Percentiles rank a stretch among this genome's conserved stretches.
Evolutionary conservation across 139 green algal genomes (phyloP).

Genomic region (Tetradesmus obliquus): DNA sequence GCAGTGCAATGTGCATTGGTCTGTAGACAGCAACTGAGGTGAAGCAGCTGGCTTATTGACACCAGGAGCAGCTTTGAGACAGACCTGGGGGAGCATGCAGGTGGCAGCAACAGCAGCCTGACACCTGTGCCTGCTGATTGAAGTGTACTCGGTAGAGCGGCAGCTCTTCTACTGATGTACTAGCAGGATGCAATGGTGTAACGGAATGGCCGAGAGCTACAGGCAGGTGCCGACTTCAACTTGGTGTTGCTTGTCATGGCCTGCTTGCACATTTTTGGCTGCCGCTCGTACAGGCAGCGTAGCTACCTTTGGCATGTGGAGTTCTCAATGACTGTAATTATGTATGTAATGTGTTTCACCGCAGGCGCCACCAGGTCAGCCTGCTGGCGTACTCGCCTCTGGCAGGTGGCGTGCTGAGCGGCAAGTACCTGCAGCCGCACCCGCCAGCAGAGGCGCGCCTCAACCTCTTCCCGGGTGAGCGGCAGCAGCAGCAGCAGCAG

Average conservation of each 20-base stretch:
- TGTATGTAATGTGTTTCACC: neutral
- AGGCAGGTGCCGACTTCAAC: neutral
- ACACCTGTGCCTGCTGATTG: too few species aligned
- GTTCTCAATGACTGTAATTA: neutral
- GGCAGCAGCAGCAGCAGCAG: too few species aligned
- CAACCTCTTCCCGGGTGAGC: constrained; percentile 78
- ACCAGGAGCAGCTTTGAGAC: constrained; percentile 90
- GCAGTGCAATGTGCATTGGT: too few species aligned
- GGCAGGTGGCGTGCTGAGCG: constrained; percentile 36
- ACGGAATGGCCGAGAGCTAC: too few species aligned
- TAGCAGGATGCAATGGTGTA: too few species aligned
- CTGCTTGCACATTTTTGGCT: neutral
- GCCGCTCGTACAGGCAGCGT: neutral
- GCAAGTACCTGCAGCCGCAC: constrained; percentile 48
- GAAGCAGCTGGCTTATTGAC: too few species aligned
- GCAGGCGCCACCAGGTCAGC: constrained; percentile 77
- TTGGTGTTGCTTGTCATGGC: neutral
- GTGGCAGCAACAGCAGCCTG: neutral
- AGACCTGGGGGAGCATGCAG: constrained; percentile 83
- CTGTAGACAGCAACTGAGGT: too few species aligned
- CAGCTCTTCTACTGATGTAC: too few species aligned
- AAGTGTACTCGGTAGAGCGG: too few species aligned
- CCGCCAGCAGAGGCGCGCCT: constrained; percentile 64
- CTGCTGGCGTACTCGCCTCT: constrained; percentile 87
- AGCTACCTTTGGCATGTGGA: neutral